phyloP scores from a whole-genome alignment of 2,329 filamentous ascomycete species.

The Penicillium sp. region DNA sequence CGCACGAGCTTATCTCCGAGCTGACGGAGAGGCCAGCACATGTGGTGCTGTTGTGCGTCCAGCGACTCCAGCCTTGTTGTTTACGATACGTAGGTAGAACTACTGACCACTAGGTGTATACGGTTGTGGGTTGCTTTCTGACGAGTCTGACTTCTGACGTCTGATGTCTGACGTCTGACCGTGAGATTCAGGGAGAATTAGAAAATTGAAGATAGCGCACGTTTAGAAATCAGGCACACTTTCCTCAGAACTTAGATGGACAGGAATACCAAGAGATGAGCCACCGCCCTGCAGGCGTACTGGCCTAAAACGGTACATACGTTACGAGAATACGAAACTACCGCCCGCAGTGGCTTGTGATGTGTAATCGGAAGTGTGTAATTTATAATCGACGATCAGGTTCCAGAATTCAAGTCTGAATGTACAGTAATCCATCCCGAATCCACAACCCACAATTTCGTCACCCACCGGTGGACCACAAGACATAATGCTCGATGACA shows the following conservation, averaged over 20 bases:
- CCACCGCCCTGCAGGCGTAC: neutral
- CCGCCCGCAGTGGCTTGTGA: neutral
- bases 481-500: neutral
- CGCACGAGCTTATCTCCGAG: slow-evolving; percentile 6
- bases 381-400: slow-evolving; percentile 2
- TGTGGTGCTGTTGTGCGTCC: neutral
- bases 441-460: neutral
- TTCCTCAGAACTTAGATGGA: too few species aligned
- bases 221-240: neutral
- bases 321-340: too few species aligned
- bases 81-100: neutral
- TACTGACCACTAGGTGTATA: neutral
- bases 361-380: neutral
- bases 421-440: neutral
- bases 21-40: neutral
- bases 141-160: too few species aligned
- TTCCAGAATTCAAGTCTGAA: neutral
- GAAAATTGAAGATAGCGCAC: neutral
- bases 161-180: too few species aligned
- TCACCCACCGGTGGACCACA: neutral
- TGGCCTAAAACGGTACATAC: neutral
- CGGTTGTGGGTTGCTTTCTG: neutral
- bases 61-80: neutral
- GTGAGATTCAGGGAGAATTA: too few species aligned
- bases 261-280: neutral